phyloP scores from a whole-genome alignment of 805 yeast genomes.

The Wickerhamomyces strasburgensis region DNA sequence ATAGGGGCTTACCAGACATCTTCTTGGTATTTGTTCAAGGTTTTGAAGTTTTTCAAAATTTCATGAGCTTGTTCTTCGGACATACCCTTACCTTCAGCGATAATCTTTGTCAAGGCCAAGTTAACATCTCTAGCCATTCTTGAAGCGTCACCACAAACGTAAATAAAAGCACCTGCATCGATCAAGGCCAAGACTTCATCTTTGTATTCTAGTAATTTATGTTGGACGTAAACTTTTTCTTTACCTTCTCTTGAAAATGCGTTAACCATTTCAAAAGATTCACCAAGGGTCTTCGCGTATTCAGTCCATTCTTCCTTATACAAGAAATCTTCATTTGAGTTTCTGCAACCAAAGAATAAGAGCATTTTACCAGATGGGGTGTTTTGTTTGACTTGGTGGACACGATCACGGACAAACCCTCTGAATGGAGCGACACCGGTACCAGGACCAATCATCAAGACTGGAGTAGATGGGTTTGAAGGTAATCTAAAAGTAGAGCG shows the following conservation, averaged over 20 bases:
- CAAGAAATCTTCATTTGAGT: conserved; percentile 70
- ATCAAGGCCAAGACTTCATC: conserved; percentile 36
- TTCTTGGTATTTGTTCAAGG: conserved; percentile 89
- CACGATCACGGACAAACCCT: conserved; percentile 88
- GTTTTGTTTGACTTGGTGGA: conserved; percentile 42
- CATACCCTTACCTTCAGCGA: conserved; percentile 59
- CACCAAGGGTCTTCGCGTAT: conserved; percentile 51
- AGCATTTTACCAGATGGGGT: conserved; percentile 63
- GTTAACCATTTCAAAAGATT: conserved; percentile 62
- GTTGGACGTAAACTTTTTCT: conserved; percentile 78
- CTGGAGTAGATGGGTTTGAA: conserved; percentile 72
- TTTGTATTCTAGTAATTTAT: conserved; percentile 54
- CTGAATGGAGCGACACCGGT: conserved; percentile 99
- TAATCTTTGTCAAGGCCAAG: conserved; percentile 55
- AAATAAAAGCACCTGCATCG: conserved; percentile 79
- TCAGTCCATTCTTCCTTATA: conserved; percentile 88
- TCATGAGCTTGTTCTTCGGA: conserved; percentile 67
- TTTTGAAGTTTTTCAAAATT: conserved; percentile 69
- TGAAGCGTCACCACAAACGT: conserved; percentile 96
- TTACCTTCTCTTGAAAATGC: conserved; percentile 81
- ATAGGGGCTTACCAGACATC: conserved; percentile 98
- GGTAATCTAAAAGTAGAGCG: conserved; percentile 95
- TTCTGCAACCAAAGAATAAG: conserved; percentile 86
- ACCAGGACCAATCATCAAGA: conserved; percentile 95
- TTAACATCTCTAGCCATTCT: conserved; percentile 95